Conservation (phyloP, 2,329 filamentous ascomycete species). For the Aureobasidium namibiae region DNA sequence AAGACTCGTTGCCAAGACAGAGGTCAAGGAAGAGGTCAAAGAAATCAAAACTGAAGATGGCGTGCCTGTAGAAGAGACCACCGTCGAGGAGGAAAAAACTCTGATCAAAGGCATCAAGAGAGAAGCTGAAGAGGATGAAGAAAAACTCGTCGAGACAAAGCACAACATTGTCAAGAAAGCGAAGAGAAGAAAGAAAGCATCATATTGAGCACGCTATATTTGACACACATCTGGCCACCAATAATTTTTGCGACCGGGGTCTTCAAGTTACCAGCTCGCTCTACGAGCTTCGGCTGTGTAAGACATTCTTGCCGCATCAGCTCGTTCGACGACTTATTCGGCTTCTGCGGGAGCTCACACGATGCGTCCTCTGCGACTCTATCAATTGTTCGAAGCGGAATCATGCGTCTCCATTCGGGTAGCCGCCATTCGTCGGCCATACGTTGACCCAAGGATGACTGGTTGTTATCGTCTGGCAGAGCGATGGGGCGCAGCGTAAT, state of each 20-base stretch:
- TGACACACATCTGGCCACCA: neutral
- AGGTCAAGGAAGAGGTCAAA: conserved; percentile 39
- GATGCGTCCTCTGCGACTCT: neutral
- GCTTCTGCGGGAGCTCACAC: neutral
- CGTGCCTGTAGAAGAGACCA: conserved; percentile 19
- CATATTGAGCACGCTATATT: conserved; percentile 12
- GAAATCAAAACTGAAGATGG: conserved; percentile 28
- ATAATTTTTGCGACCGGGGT: neutral
- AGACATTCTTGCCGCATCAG: neutral
- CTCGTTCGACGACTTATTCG: neutral
- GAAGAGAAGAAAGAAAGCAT: conserved; percentile 27
- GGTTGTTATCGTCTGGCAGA: neutral
- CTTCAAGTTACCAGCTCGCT: no score
- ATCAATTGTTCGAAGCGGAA: neutral
- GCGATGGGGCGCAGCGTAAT: neutral
- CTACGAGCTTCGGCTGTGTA: neutral
- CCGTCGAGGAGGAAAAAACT: conserved; percentile 25
- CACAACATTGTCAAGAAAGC: conserved; percentile 27
- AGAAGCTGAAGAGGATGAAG: conserved; percentile 32
- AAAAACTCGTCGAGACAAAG: conserved; percentile 31
- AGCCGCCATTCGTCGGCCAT: neutral
- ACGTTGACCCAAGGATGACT: neutral
- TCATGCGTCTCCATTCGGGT: neutral
- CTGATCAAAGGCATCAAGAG: conserved; percentile 33
- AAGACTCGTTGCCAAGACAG: conserved; percentile 42